phyloP scores from a whole-genome alignment of 306 rosid genomes.

The Ormosia semicastrata region DNA sequence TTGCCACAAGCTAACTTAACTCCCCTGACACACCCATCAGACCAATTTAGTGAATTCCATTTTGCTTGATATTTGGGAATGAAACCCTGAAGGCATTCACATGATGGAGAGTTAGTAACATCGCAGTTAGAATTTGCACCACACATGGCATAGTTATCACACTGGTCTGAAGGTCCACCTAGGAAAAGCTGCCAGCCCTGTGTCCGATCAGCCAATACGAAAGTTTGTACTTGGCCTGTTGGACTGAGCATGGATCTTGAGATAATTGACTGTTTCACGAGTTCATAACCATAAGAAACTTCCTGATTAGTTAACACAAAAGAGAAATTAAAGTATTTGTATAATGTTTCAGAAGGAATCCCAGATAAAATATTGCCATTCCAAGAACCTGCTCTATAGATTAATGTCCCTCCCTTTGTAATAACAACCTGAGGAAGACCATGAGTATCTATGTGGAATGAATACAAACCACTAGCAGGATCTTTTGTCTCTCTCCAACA shows the following conservation, averaged over 20 bases:
- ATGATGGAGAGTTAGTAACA: not conserved
- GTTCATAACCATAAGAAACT: constrained; percentile 27
- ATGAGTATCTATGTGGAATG: constrained; percentile 21
- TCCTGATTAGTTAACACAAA: constrained; percentile 28
- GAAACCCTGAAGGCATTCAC: constrained; percentile 36
- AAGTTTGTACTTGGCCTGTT: not conserved
- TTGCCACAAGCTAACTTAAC: constrained; percentile 11
- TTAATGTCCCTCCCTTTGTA: not conserved
- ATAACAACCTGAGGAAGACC: constrained; percentile 32
- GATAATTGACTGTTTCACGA: not conserved
- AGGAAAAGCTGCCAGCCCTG: not conserved
- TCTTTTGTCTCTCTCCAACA: constrained; percentile 25
- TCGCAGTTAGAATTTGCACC: constrained; percentile 33
- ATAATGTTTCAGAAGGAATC: not conserved
- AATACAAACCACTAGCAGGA: constrained; percentile 20
- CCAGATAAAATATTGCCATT: constrained; percentile 32
- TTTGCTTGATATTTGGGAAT: constrained; percentile 18
- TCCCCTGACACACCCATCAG: constrained; percentile 35
- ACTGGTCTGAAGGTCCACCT: constrained; percentile 4
- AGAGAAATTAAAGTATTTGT: not conserved
- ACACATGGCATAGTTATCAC: constrained; percentile 31
- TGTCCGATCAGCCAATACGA: not conserved
- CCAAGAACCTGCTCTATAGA: constrained; percentile 30
- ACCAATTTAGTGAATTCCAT: constrained; percentile 26
- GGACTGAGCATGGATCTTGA: constrained; percentile 17